phyloP scores from a whole-genome alignment of 768 basidiomycete genomes.

The Hypholoma fasciculare region DNA sequence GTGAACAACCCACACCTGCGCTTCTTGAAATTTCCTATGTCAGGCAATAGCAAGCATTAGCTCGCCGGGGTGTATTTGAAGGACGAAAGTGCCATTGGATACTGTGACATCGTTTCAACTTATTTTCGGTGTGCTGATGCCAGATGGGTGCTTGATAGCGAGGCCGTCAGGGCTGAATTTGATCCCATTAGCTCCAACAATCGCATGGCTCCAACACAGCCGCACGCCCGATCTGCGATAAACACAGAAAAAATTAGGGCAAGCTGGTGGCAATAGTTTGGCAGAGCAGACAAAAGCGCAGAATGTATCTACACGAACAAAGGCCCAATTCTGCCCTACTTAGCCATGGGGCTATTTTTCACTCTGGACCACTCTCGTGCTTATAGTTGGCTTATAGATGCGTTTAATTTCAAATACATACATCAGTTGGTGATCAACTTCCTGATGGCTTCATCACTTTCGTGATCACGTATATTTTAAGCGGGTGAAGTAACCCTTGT shows the following conservation, averaged over 20 bases:
- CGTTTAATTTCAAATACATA: background rate
- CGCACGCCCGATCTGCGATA: too few relatives aligned
- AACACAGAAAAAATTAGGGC: background rate
- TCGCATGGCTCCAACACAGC: too few relatives aligned
- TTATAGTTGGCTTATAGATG: background rate
- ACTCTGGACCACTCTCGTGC: background rate
- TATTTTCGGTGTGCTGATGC: background rate
- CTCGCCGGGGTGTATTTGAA: constrained; percentile 7
- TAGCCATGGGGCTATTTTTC: background rate
- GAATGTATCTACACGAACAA: too few relatives aligned
- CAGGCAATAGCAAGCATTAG: background rate
- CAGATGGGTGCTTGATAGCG: background rate
- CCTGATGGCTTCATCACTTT: background rate
- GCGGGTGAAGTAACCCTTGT: too few relatives aligned
- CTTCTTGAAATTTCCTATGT: too few relatives aligned
- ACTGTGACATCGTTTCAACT: background rate
- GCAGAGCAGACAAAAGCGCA: background rate
- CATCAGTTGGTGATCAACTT: background rate
- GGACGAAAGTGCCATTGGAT: constrained; percentile 9
- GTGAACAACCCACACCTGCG: too few relatives aligned
- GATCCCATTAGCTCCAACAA: background rate
- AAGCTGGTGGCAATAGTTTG: background rate
- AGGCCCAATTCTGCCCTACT: too few relatives aligned
- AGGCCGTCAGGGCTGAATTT: background rate
- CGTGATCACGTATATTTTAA: background rate